phyloP scores from a whole-genome alignment of 257 asterid genomes.

The Penstemon davidsonii region DNA sequence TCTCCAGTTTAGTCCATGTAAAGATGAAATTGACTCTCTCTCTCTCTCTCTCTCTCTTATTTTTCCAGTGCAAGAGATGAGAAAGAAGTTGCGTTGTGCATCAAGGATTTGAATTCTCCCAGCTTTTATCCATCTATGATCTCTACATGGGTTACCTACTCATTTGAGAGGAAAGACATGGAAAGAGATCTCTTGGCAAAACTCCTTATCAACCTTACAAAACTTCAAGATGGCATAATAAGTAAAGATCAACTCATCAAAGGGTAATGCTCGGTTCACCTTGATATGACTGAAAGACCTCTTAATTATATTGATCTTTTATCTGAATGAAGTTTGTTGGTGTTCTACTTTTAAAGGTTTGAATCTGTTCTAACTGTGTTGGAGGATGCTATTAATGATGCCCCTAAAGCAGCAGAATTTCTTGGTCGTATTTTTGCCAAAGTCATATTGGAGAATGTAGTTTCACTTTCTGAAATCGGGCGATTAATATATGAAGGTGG shows the following conservation, averaged over 20 bases:
- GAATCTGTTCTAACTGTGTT: constrained; percentile 52
- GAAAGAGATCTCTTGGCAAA: constrained; percentile 71
- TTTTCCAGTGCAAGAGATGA: constrained; percentile 76
- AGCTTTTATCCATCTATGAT: constrained; percentile 80
- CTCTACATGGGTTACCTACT: constrained; percentile 77
- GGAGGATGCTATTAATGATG: constrained; percentile 74
- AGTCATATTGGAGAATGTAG: constrained; percentile 40
- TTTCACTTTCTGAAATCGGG: constrained; percentile 52
- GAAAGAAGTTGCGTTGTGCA: constrained; percentile 74
- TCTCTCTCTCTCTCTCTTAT: neutral
- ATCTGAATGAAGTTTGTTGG: constrained; percentile 12
- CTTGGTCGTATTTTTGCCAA: constrained; percentile 53
- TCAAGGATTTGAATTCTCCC: constrained; percentile 77
- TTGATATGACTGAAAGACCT: neutral
- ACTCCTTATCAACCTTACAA: constrained; percentile 65
- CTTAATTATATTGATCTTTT: constrained; percentile 1
- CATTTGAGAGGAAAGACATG: constrained; percentile 87
- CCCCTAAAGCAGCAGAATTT: constrained; percentile 67
- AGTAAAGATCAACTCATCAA: constrained; percentile 64
- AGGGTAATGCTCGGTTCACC: constrained; percentile 49
- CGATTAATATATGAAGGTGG: constrained; percentile 54
- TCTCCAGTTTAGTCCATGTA: neutral
- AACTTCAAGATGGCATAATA: constrained; percentile 49
- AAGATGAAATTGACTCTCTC: constrained; percentile 10
- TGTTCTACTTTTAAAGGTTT: constrained; percentile 41